Base-by-base conservation (phyloP, 2,329 filamentous ascomycete species). In the Fusarium siculi region DNA sequence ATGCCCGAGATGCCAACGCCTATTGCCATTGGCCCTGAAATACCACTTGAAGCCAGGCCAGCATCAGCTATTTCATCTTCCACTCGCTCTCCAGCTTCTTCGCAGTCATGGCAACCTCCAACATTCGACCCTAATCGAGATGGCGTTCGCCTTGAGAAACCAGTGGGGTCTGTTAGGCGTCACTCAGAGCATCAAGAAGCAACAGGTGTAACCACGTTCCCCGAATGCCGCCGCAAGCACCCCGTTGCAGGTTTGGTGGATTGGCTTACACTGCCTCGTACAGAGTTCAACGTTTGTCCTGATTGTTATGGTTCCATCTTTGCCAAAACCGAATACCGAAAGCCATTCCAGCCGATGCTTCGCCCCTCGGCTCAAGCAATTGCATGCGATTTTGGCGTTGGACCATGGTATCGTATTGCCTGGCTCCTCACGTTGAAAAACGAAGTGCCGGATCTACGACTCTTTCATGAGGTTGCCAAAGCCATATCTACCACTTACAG, bases 341-440 rank as follows among this genome's bases (percentile, higher is more conserved):
- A 88, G 21, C 85, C 90, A 39, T 94, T 97, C 76, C 80, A 83
- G 36, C 81, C 82, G 4, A 89, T 89, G 40, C 86, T 89, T 36
- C 89, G 90, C 21, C 85, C 89, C 9, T 84, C 87, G 6, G 87
- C 89, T 19, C 84, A 86, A 44, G 86, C 89, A 50, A 86, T 93
- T 12, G 85, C 88, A 50, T 98, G 96, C 82, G 92, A 95, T 72
- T 94, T 98, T 81, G 93, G 93, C 36, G 87, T 90, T 18, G 87
- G 86, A 1, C 89, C 92, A 2, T 98, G 95, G 94, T 92, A 94
- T 76, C 91, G 93, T 34, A 90, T 97, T 43, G 95, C 95, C 2
- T 97, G 93, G 90, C 86, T 95, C 7, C 86, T 97, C 70, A 95
- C 91, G 5, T 84, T 93, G 58, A 94, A 95, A 80, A 89, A 93